These are phyloP conservation scores for Thermomucor indicae-seudaticae DNA, from an alignment of 371 early-diverging fungal genomes.

Conservation along the genomic window DNA sequence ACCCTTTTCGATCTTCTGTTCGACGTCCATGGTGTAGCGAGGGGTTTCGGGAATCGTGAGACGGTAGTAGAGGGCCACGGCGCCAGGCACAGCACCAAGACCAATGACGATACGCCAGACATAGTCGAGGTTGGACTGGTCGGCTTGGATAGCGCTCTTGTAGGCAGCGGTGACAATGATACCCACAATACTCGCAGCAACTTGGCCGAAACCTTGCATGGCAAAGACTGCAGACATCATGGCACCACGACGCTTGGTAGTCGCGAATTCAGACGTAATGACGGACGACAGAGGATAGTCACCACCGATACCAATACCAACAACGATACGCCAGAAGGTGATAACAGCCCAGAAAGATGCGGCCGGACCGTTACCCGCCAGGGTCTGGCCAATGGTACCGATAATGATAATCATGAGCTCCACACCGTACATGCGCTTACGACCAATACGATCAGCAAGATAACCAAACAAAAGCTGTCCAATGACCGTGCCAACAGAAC, in stretches of 20 bases:
- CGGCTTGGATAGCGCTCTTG: slow-evolving; percentile 46
- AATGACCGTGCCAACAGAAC: slow-evolving; percentile 71
- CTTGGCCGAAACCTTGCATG: slow-evolving; percentile 84
- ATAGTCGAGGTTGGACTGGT: slow-evolving; percentile 60
- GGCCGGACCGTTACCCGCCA: slow-evolving; percentile 57
- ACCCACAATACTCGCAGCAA: slow-evolving; percentile 65
- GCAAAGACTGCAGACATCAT: slow-evolving; percentile 87
- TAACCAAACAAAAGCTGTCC: slow-evolving; percentile 81
- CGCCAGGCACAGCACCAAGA: slow-evolving; percentile 69
- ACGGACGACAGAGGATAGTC: slow-evolving; percentile 76
- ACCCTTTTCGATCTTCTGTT: slow-evolving; percentile 59
- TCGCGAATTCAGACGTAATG: slow-evolving; percentile 84
- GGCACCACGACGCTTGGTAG: slow-evolving; percentile 69
- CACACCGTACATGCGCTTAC: slow-evolving; percentile 82
- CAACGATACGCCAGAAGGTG: slow-evolving; percentile 72
- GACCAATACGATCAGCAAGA: slow-evolving; percentile 75
- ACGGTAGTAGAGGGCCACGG: slow-evolving; percentile 62
- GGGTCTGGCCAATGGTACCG: slow-evolving; percentile 71
- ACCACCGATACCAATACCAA: slow-evolving; percentile 82
- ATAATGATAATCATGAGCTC: slow-evolving; percentile 77
- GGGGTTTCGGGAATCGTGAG: slow-evolving; percentile 87
- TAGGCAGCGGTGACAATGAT: slow-evolving; percentile 54
- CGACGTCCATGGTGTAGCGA: slow-evolving; percentile 74
- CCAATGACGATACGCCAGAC: slow-evolving; percentile 79
- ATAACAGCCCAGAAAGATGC: slow-evolving; percentile 60